phyloP scores from a whole-genome alignment of 2,329 filamentous ascomycete species.

The Xylaria sp. region DNA sequence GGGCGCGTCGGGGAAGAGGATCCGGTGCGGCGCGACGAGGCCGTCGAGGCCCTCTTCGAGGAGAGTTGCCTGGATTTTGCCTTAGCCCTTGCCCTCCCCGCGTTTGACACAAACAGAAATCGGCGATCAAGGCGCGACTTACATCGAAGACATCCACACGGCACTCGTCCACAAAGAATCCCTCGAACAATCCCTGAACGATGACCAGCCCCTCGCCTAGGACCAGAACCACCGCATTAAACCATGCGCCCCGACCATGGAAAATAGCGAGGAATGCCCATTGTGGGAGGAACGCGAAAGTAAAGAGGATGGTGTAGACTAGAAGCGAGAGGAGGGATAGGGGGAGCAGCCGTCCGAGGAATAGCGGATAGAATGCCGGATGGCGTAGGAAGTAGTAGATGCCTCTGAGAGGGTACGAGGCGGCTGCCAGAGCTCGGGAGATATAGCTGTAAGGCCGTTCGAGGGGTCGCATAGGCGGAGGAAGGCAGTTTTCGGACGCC shows the following conservation, averaged over 20 bases:
- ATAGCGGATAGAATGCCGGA: slow-evolving; percentile 80
- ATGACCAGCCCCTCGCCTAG: slow-evolving; percentile 80
- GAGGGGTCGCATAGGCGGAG: slow-evolving; percentile 29
- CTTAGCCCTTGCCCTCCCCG: slow-evolving; percentile 25
- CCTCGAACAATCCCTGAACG: slow-evolving; percentile 71
- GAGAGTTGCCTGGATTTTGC: slow-evolving; percentile 62
- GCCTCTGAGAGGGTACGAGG: slow-evolving; percentile 66
- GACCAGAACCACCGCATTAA: slow-evolving; percentile 84
- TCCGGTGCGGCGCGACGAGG: slow-evolving; percentile 67
- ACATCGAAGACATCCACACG: slow-evolving; percentile 85
- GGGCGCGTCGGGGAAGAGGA: slow-evolving; percentile 68
- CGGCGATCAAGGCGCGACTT: slow-evolving; percentile 40
- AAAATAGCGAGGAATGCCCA: slow-evolving; percentile 88
- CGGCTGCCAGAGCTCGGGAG: slow-evolving; percentile 48
- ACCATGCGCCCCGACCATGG: slow-evolving; percentile 84
- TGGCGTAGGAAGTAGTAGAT: slow-evolving; percentile 81
- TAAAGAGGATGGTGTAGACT: slow-evolving; percentile 83
- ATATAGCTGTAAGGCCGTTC: slow-evolving; percentile 47
- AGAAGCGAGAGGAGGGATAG: slow-evolving; percentile 79
- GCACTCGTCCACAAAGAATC: slow-evolving; percentile 79
- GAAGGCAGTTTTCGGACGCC: slow-evolving; percentile 26
- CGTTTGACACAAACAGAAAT: no score
- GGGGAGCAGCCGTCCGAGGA: slow-evolving; percentile 76
- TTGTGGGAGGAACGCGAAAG: slow-evolving; percentile 86
- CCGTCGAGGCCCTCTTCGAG: slow-evolving; percentile 73